Conservation (phyloP, 345 rosid genomes). For the Acer saccharum region DNA sequence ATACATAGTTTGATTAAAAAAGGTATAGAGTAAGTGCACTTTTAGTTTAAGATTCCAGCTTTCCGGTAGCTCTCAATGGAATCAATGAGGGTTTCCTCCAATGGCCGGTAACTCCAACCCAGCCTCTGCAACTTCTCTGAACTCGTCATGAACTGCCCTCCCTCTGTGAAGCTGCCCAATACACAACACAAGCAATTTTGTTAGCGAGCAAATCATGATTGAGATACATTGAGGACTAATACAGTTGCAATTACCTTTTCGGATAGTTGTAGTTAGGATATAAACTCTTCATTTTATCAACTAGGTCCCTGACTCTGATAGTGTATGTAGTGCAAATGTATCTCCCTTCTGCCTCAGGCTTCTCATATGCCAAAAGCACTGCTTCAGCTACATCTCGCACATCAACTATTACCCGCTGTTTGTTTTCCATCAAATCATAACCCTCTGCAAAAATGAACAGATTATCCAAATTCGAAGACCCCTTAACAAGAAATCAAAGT, state of each 20-base stretch:
- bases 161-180: slow-evolving; percentile 6
- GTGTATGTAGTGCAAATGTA: slow-evolving; percentile 47
- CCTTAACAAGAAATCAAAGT: no score
- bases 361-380: slow-evolving; percentile 56
- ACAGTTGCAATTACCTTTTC: slow-evolving; percentile 36
- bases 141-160: background rate
- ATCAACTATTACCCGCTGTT: slow-evolving; percentile 31
- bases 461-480: no score
- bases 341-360: slow-evolving; percentile 51
- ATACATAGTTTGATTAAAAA: no score
- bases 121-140: slow-evolving; percentile 53
- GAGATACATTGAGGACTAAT: no score
- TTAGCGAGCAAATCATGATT: background rate
- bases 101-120: slow-evolving; percentile 59
- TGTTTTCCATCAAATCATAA: slow-evolving; percentile 23
- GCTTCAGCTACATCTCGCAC: slow-evolving; percentile 40
- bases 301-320: slow-evolving; percentile 24
- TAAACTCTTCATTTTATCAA: slow-evolving; percentile 50
- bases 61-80: slow-evolving; percentile 52
- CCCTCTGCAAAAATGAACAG: no score
- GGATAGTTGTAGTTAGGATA: slow-evolving; percentile 66
- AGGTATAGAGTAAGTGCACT: no score
- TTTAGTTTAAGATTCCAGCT: slow-evolving; percentile 45
- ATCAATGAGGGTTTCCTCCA: slow-evolving; percentile 65
- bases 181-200: background rate